A percentile compares a stretch with the other conserved stretches of the same genome.
These are phyloP conservation scores for Climacium dendroides DNA, from an alignment of 225 moss, liverwort and hornwort species.

Conservation along the genomic window DNA sequence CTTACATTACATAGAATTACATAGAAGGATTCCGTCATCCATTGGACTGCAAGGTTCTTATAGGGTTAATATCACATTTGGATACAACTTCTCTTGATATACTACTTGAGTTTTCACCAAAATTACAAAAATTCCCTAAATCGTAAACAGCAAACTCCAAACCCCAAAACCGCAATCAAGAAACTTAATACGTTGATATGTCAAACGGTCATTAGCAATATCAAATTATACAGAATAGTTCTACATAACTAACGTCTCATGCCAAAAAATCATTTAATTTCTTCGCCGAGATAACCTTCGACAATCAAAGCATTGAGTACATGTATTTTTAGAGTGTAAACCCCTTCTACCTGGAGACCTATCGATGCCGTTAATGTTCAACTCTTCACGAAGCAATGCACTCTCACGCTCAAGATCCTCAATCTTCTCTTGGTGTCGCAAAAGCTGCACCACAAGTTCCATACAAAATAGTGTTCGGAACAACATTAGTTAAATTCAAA, in stretches of 20 bases:
- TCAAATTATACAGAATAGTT: background rate
- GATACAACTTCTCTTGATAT: background rate
- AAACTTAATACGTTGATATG: background rate
- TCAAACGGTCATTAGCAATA: background rate
- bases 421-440: conserved; percentile 48
- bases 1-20: no score
- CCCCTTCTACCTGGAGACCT: background rate
- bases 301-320: conserved; percentile 31
- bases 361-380: background rate
- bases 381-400: conserved; percentile 21
- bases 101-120: background rate
- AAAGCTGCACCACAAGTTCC: conserved; percentile 20
- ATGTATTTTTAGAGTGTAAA: background rate
- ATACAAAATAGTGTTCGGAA: background rate
- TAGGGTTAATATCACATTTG: background rate
- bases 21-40: no score
- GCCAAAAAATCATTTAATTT: background rate
- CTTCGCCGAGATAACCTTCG: conserved; percentile 33
- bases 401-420: conserved; percentile 37
- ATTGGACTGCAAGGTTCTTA: no score
- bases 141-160: background rate
- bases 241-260: background rate
- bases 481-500: background rate
- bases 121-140: background rate
- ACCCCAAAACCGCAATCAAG: background rate